A percentile compares a stretch with the other conserved stretches of the same genome.
Conservation (phyloP, 805 yeast genomes). For the Metschnikowia anglica region DNA sequence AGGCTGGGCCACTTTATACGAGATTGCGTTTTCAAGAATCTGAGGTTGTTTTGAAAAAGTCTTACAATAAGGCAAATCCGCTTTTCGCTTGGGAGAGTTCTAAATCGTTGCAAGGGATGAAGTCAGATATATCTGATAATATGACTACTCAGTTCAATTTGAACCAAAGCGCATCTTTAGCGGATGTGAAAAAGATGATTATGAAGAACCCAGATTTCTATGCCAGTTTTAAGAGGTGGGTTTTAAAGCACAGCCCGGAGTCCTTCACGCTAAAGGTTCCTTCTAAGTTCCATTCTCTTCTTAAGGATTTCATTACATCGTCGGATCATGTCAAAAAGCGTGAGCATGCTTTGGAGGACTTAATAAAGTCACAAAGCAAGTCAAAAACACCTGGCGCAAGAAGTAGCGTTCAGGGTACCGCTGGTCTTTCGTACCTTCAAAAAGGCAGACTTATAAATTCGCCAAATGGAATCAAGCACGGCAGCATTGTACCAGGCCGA, state of each 20-base stretch:
- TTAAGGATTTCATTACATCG: conserved; percentile 34
- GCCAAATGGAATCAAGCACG: conserved; percentile 65
- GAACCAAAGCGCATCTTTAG: conserved; percentile 26
- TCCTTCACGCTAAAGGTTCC: conserved; percentile 26
- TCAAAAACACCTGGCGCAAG: conserved; percentile 12
- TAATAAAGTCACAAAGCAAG: conserved; percentile 19
- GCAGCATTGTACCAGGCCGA: conserved; percentile 68
- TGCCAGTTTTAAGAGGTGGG: conserved; percentile 53
- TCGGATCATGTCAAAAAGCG: conserved; percentile 24
- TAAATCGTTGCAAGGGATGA: conserved; percentile 19
- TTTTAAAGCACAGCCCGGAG: conserved; percentile 50
- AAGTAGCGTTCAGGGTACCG: conserved; percentile 57
- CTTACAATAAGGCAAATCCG: conserved; percentile 36
- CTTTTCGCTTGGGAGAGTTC: conserved; percentile 38
- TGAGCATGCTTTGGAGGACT: conserved; percentile 25
- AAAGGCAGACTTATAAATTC: conserved; percentile 66
- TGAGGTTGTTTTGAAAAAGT: conserved; percentile 48
- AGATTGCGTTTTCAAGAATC: conserved; percentile 67
- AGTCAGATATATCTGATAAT: conserved; percentile 24
- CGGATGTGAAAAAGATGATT: conserved; percentile 34
- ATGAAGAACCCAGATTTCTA: conserved; percentile 48
- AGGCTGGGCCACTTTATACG: conserved; percentile 58
- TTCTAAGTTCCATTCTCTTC: conserved; percentile 28
- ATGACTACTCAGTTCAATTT: conserved; percentile 35
- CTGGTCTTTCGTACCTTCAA: conserved; percentile 70